Base-by-base conservation (phyloP, 192 early-diverging fungal genomes). In the Dispira parvispora region DNA sequence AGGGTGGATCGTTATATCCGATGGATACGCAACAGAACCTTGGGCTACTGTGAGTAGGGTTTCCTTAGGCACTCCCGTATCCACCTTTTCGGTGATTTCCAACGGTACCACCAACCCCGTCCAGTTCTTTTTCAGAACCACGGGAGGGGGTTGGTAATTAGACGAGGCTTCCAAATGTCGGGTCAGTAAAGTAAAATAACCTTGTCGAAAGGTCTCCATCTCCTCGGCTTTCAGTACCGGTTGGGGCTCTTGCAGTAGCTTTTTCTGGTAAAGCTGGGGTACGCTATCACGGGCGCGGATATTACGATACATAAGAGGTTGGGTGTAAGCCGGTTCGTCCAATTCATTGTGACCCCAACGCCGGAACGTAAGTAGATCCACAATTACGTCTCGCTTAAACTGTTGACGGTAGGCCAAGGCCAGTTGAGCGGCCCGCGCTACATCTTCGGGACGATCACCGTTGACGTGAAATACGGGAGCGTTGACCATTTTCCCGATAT, bases 281-380 rank as follows among this genome's bases (percentile, higher is more conserved):
- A 98, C 89, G 52, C 87, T 88, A 53, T 81, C 81, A 49, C 90
- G 84, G 0, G 80, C 68, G 42, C 95, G 80, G 65, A 98, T 98
- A 54, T 86, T 90, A 63, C 87, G 84, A 80, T 98, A 98, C 95
- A 98, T 98, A 46, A 82, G 69, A 8, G 95, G 95, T 69, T 98
- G 95, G 0, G 95, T 98, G 70, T 91, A 96, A 52, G 87, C 90
- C 23, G 95, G 95, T 76, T 98, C 95, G 63, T 98, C 95, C 13
- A 98, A 75, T 68, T 98, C 95, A 65, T 98, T 98, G 75, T 98
- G 95, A 9, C 95, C 95, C 91, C 91, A 90, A 52, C 92, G 85
- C 55, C 95, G 87, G 78, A 94, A 98, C 20, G 88, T 86, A 71
- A 96, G 90, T 71, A 98, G 62, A 64, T 98, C 95, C 46, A 98